A percentile compares a stretch with the other conserved stretches of the same genome.
phyloP scores from a whole-genome alignment of 2,329 filamentous ascomycete genomes.

The Mycocentrospora acerina region DNA sequence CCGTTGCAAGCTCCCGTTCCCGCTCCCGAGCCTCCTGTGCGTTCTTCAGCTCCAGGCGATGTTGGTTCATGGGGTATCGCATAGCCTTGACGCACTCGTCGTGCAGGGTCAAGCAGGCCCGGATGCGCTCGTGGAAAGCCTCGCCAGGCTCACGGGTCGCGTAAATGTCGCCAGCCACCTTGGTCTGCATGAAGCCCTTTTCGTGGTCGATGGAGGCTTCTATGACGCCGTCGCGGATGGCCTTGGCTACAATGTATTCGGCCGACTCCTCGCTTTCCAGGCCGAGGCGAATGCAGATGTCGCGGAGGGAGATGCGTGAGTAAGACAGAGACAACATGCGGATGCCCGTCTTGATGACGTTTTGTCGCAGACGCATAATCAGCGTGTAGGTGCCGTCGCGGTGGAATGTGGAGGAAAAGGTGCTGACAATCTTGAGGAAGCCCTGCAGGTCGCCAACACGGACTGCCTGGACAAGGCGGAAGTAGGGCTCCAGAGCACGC shows the following conservation, averaged over 20 bases:
- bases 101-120: slow-evolving; percentile 85
- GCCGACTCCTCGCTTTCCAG: slow-evolving; percentile 95
- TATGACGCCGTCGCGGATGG: slow-evolving; percentile 95
- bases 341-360: slow-evolving; percentile 99
- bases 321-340: slow-evolving; percentile 99
- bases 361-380: slow-evolving; percentile 91
- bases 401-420: slow-evolving; percentile 81
- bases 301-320: slow-evolving; percentile 91
- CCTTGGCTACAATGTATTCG: slow-evolving; percentile 98
- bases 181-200: slow-evolving; percentile 97
- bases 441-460: slow-evolving; percentile 94
- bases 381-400: slow-evolving; percentile 94
- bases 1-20: slow-evolving; percentile 95
- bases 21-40: slow-evolving; percentile 97
- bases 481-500: slow-evolving; percentile 85
- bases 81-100: slow-evolving; percentile 99
- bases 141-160: slow-evolving; percentile 93
- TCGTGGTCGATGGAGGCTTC: slow-evolving; percentile 93
- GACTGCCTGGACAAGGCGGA: slow-evolving; percentile 90
- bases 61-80: slow-evolving; percentile 99
- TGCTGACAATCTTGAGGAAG: slow-evolving; percentile 83
- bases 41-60: slow-evolving; percentile 94
- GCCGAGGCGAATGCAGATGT: slow-evolving; percentile 94
- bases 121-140: slow-evolving; percentile 95
- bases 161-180: slow-evolving; percentile 93